Evolutionary conservation across 2,329 filamentous ascomycete genomes (phyloP).

Genomic region (Aureobasidium sp.): DNA sequence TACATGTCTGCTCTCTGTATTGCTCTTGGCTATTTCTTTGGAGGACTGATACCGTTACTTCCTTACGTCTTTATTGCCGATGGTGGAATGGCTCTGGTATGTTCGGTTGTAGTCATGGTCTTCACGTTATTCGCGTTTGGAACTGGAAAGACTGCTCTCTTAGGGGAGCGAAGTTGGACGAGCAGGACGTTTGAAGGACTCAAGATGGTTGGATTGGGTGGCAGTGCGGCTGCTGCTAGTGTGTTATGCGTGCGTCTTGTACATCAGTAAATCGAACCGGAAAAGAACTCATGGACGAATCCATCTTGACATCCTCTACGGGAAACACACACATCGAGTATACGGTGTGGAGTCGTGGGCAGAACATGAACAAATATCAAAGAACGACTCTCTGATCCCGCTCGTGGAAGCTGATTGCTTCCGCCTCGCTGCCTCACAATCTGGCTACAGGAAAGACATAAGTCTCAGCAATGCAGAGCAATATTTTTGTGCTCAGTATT

Average conservation of each 20-base stretch:
- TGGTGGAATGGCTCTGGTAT: constrained; percentile 46
- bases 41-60: constrained; percentile 62
- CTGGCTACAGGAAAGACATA: too few species aligned
- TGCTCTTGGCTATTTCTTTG: constrained; percentile 61
- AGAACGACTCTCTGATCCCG: too few species aligned
- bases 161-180: constrained; percentile 32
- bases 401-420: too few species aligned
- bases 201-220: constrained; percentile 59
- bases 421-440: too few species aligned
- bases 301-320: too few species aligned
- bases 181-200: constrained; percentile 35
- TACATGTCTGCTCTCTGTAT: constrained; percentile 57
- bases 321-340: too few species aligned
- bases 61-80: constrained; percentile 56
- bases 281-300: too few species aligned
- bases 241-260: constrained; percentile 39
- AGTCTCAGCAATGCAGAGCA: too few species aligned
- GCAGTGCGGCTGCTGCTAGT: constrained; percentile 58
- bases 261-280: neutral
- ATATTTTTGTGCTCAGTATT: too few species aligned
- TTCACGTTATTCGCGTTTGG: constrained; percentile 57
- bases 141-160: constrained; percentile 55
- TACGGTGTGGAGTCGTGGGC: too few species aligned
- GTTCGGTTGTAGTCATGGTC: constrained; percentile 55
- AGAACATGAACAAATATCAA: too few species aligned